Evolutionary conservation across 23 red algal species (phyloP), one percentile per base, ranked within the genome.

Genomic region (Gracilaria domingensis): DNA sequence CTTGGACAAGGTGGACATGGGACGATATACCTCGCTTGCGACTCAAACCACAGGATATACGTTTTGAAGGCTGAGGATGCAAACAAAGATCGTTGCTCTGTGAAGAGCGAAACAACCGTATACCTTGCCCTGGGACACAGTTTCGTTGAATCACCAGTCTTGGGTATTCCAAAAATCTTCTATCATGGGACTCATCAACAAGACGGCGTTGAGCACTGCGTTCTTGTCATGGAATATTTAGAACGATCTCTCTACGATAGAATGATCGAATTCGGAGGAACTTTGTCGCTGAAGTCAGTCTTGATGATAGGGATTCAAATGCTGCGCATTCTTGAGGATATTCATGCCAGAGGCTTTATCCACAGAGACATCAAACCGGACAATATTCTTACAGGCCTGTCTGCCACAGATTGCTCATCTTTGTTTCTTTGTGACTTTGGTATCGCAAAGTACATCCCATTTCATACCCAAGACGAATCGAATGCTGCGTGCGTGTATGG

Each of bases 301-400:
- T 28, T 77, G 8, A 77, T 77, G 72, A 23, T 87, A 18, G 84
- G 65, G 4, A 57, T 74, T 44, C 86, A 90, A 39, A 77, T 87
- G 57, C 60, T 93, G 14, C 49, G 64, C 11, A 83, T 81, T 18
- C 33, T 93, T 17, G 84, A 81, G 45, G 62, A 89, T 62, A 54
- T 96, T 35, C 83, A 93, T 67, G 75, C 72, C 24, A 44, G 77
- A 26, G 89, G 90, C 12, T 89, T 75, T 65, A 71, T 96, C 12
- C 94, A 96, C 50, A 47, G 88, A 54, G 94, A 96, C 42, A 86
- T 96, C 4, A 96, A 96, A 66, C 86, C 94, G 47, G 88, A 87
- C 32, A 96, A 96, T 38, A 79, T 96, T 69, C 66, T 96, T 56
- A 66, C 85, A 6, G 66, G 66, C 5, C 73, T 58, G 0, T 51